Evolutionary conservation across 169 alveolate species (phyloP), one percentile per base, ranked within the genome.

Genomic region (Cryptosporidium sp.): DNA sequence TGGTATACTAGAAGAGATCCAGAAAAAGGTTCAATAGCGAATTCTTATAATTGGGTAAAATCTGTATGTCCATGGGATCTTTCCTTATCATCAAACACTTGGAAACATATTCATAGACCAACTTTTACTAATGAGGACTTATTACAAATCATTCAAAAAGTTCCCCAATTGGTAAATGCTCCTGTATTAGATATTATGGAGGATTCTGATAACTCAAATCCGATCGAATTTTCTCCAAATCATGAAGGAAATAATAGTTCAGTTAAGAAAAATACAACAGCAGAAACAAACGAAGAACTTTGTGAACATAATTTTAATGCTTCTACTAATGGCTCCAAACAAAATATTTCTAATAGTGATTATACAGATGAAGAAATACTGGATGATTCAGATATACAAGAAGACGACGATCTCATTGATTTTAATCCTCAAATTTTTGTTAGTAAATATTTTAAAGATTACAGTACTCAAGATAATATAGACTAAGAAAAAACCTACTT

Each of bases 1-100:
- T 91, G 94, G 94, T 91, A 91, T 52, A 91, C 92, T 23, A 62
- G 94, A 29, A 56, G 94, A 45, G 94, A 91, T 60, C 94, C 94
- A 42, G 75, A 51, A 16, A 91, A 70, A 31, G 94, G 94, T 18
- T 80, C 62, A 23, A 91, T 91, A 23, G 71, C 91, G 35, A 58
- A 56, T 44, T 86, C 91, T 39, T 91, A 91, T 45, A 91, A 71
- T 84, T 91, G 94, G 94, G 93, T 91, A 18, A 85, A 86, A 16
- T 67, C 87, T 37, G 91, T 91, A 26, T 91, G 94, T 60, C 94
- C 94, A n/a, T 91, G 94, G 94, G 89, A 91, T 45, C 80, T 87
- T 37, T 68, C 86, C 42, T 51, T 72, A 12, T 80, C 92, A 18
- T 68, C 92, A 70, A 91, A 91, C 61, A 14, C 53, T 33, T 91